Evolutionary conservation across 345 rosid species (phyloP).

Genomic region (Citrus cavaleriei): DNA sequence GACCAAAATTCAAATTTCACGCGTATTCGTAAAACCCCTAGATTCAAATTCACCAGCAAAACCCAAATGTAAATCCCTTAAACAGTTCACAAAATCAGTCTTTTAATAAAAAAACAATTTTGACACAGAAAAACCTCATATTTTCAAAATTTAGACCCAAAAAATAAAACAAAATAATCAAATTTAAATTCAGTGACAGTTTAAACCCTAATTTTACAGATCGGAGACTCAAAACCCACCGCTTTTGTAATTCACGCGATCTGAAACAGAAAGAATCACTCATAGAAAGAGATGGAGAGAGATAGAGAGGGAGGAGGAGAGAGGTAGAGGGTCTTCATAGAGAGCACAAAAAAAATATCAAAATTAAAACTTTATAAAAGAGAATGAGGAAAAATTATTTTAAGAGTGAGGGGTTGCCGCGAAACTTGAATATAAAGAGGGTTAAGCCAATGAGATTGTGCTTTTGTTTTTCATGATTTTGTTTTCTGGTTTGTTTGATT

Average conservation of each 20-base stretch:
- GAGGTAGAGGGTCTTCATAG: not conserved
- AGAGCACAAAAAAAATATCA: conserved; percentile 11
- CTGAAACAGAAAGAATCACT: conserved; percentile 11
- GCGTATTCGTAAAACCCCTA: not conserved
- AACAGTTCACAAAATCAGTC: not conserved
- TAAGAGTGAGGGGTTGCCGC: conserved; percentile 54
- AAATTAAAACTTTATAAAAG: conserved; percentile 15
- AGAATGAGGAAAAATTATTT: conserved; percentile 20
- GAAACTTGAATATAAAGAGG: conserved; percentile 76
- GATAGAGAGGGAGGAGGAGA: not conserved
- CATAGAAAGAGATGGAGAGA: not conserved
- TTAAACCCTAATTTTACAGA: conserved; percentile 49
- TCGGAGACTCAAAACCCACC: conserved; percentile 31
- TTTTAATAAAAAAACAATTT: not conserved
- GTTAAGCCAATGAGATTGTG: conserved; percentile 26
- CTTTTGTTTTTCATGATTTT: not conserved
- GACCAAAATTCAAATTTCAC: conserved; percentile 1
- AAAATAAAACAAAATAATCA: not conserved
- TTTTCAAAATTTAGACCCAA: not conserved
- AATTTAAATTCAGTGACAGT: not conserved
- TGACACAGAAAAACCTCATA: not conserved
- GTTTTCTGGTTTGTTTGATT: conserved; percentile 1
- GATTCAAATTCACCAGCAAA: conserved; percentile 2
- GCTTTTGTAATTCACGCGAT: conserved; percentile 10
- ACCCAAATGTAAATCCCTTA: not conserved